Evolutionary conservation across 2,329 filamentous ascomycete species (phyloP), one percentile per base, ranked within the genome.

Genomic region (Ceratocystis cacaofunesta): DNA sequence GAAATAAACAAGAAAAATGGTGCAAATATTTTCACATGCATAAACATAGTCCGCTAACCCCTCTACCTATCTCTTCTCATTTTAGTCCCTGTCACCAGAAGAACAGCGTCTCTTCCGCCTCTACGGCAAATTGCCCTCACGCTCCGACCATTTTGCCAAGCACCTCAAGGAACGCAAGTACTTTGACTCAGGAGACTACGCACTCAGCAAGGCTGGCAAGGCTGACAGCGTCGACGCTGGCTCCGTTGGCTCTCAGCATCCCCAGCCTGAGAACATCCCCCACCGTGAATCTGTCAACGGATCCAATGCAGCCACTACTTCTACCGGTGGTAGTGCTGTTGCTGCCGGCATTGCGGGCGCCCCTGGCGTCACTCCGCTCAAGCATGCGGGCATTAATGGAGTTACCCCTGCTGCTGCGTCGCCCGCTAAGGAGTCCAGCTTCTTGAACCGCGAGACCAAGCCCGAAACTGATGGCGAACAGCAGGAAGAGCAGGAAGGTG

Each of bases 121-220:
- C 70, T 99, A 99, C 77, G 94, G 94, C 78, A 97, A 97, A 79
- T 87, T 97, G 68, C 94, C 94, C 69, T 95, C 89, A 77, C 94
- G 94, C 76, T 95, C 92, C 76, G 92, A 96, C 76, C 84, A 96
- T 73, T 87, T 97, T 72, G 91, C 95, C 81, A 97, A 97, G 81
- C 95, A 97, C 75, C 85, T 97, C 74, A 96, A 96, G 83, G 94
- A 97, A 76, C 92, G 94, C 80, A 99, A 95, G 80, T 96, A 96
- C 80, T 96, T 96, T 77, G 91, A 96, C 80, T 94, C 89, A 68
- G 92, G 91, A 73, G 91, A 96, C 79, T 96, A 96, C 73, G 92
- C 92, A 73, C 89, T 96, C 78, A 92, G 89, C 76, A 96, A 96
- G 80, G 94, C 94, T 68, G 94, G 94, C 77, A 97, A 97, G 79